Percentiles rank a stretch among this genome's conserved stretches.
Conservation (phyloP, 2,329 filamentous ascomycete species). For the Ophiostoma tasmaniense region DNA sequence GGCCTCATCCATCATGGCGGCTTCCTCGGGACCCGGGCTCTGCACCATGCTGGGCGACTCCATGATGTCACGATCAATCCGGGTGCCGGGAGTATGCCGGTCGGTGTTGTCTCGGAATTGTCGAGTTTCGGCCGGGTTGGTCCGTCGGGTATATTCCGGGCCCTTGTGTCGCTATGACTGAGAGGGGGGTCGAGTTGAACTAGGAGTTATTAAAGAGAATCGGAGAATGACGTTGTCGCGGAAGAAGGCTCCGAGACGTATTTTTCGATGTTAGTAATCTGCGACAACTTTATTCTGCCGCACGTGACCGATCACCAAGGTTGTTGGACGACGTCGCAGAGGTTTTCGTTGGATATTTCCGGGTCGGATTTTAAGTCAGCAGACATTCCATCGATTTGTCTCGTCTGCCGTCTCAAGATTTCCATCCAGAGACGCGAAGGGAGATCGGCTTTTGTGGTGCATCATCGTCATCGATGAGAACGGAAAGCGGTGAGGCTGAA, state of each 20-base stretch:
- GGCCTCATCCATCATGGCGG: conserved; percentile 43
- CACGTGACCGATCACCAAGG: not conserved
- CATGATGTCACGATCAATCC: not conserved
- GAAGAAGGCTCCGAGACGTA: not conserved
- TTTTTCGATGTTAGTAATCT: not conserved
- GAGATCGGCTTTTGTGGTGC: not conserved
- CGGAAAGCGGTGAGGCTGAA: not conserved
- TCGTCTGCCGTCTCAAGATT: not conserved
- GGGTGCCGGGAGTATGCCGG: not conserved
- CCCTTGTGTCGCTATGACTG: not conserved
- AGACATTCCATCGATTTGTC: not conserved
- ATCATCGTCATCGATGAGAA: not conserved
- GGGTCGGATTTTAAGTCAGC: too few relatives aligned
- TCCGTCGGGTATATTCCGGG: not conserved
- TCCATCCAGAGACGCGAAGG: not conserved
- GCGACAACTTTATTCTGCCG: not conserved
- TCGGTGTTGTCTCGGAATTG: not conserved
- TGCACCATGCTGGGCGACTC: not conserved
- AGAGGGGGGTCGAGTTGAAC: not conserved
- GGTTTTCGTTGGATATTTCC: not conserved
- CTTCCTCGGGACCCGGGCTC: not conserved
- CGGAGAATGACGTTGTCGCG: not conserved
- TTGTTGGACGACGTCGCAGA: not conserved
- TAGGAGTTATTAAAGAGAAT: not conserved
- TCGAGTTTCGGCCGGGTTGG: not conserved